These are phyloP conservation scores for Angophora floribunda DNA, from an alignment of 345 rosid genomes.

Conservation along the genomic window DNA sequence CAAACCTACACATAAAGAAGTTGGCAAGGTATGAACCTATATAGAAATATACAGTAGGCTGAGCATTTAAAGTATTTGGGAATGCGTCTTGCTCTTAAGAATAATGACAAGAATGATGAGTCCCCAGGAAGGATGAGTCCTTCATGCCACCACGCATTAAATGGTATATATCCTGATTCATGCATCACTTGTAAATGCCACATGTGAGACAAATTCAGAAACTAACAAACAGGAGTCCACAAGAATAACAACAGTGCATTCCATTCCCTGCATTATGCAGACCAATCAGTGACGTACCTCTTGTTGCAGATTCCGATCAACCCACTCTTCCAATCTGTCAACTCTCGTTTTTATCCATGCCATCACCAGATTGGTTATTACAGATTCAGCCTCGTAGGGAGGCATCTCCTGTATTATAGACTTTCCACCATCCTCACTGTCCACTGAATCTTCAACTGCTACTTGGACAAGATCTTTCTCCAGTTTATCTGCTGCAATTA, in stretches of 20 bases:
- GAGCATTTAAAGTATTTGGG: not conserved
- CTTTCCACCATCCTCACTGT: conserved; percentile 98
- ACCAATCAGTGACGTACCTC: conserved; percentile 36
- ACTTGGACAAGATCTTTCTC: conserved; percentile 98
- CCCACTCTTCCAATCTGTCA: conserved; percentile 88
- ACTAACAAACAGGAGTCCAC: not conserved
- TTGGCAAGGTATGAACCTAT: not conserved
- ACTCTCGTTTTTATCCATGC: conserved; percentile 76
- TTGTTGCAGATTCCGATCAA: conserved; percentile 69
- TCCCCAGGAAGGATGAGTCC: not conserved
- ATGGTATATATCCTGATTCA: not conserved
- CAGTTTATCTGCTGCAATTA: conserved; percentile 84
- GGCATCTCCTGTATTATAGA: conserved; percentile 96
- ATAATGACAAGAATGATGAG: not conserved
- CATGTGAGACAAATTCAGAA: not conserved
- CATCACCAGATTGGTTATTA: conserved; percentile 64
- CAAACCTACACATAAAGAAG: conserved; percentile 42
- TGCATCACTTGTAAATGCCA: not conserved
- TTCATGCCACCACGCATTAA: not conserved
- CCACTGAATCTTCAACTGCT: conserved; percentile 91
- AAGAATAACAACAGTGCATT: not conserved
- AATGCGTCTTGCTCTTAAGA: not conserved
- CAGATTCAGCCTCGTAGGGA: conserved; percentile 86
- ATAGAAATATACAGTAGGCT: not conserved
- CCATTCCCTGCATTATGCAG: not conserved